These are phyloP conservation scores for Glycine soja DNA, from an alignment of 306 rosid species.

Conservation along the genomic window DNA sequence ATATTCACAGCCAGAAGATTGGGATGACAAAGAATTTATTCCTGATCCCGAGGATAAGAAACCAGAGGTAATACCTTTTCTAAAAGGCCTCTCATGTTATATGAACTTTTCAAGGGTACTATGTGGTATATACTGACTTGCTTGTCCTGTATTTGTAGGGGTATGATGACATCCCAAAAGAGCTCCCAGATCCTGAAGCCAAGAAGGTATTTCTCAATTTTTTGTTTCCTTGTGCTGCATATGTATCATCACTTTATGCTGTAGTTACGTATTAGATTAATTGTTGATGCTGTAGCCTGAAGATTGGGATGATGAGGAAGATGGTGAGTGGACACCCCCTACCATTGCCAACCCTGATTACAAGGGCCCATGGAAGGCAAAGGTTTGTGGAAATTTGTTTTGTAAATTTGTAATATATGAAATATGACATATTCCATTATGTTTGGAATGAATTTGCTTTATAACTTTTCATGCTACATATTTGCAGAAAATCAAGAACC, in stretches of 20 bases:
- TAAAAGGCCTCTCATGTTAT: not conserved
- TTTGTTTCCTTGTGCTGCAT: constrained; percentile 28
- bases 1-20: constrained; percentile 87
- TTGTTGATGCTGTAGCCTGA: constrained; percentile 72
- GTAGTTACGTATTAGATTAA: constrained; percentile 35
- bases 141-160: constrained; percentile 60
- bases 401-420: not conserved
- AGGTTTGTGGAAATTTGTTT: constrained; percentile 62
- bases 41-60: constrained; percentile 97
- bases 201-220: constrained; percentile 68
- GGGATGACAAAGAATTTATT: constrained; percentile 97
- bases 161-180: constrained; percentile 89
- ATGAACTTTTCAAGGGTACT: constrained; percentile 4
- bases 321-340: constrained; percentile 99
- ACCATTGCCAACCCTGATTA: constrained; percentile 96
- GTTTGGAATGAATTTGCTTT: constrained; percentile 20
- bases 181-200: constrained; percentile 88
- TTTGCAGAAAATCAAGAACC: constrained; percentile 93
- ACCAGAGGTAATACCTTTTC: constrained; percentile 76
- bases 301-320: constrained; percentile 99
- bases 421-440: not conserved
- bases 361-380: constrained; percentile 96
- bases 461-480: constrained; percentile 23
- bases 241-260: not conserved
- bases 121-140: constrained; percentile 31